Percentiles rank a stretch among this genome's conserved stretches.
These are phyloP conservation scores for Chondrostereum purpureum DNA, from an alignment of 1,284 basidiomycete genomes.

Conservation along the genomic window DNA sequence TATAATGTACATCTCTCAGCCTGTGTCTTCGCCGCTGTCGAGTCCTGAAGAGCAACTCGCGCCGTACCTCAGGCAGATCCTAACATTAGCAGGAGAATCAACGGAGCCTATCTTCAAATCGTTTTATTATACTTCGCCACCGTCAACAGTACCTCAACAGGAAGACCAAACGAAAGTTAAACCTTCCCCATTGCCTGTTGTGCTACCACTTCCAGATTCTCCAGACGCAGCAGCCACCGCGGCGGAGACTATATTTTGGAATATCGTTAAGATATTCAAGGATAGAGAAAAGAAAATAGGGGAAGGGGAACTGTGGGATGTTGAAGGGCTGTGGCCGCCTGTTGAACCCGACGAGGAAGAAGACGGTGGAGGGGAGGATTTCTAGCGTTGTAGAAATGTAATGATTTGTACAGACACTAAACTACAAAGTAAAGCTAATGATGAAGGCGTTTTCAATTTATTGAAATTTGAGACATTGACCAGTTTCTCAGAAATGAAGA, in stretches of 20 bases:
- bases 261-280: constrained; percentile 16
- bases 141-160: constrained; percentile 1
- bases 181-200: constrained; percentile 11
- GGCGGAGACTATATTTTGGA: constrained; percentile 62
- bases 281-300: neutral
- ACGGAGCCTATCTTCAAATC: constrained; percentile 43
- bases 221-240: constrained; percentile 51
- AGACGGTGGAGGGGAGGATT: constrained; percentile 3
- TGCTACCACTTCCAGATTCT: constrained; percentile 40
- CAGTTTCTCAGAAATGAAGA: too few relatives aligned
- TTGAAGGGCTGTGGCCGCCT: constrained; percentile 4
- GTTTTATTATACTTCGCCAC: constrained; percentile 42
- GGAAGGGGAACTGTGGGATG: neutral
- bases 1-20: constrained; percentile 56
- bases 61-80: constrained; percentile 14
- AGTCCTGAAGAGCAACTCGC: constrained; percentile 19
- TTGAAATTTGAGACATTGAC: too few relatives aligned
- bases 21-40: too few relatives aligned
- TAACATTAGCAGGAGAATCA: constrained; percentile 41
- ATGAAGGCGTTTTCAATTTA: too few relatives aligned
- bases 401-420: constrained; percentile 43
- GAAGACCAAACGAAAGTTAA: constrained; percentile 13
- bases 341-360: constrained; percentile 1
- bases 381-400: constrained; percentile 18
- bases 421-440: too few relatives aligned